phyloP scores from a whole-genome alignment of 805 yeast genomes.

The Nakazawaea anatomiae region DNA sequence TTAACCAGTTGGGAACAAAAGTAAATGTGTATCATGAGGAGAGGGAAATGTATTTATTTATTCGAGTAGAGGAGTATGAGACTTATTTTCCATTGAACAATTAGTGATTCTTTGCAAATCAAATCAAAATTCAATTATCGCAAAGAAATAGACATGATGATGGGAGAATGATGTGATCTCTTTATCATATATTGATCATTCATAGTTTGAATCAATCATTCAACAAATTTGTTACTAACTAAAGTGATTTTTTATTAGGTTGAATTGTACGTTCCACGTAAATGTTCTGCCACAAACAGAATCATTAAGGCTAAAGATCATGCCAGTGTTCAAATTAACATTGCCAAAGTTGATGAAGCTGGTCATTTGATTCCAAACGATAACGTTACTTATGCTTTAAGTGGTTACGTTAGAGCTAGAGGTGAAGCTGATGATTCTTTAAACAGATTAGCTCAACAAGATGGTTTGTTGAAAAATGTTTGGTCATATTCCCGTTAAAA shows the following conservation, averaged over 20 bases:
- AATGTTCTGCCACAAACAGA: constrained; percentile 99
- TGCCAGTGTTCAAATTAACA: constrained; percentile 98
- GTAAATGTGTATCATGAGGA: no score
- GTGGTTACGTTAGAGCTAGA: constrained; percentile 96
- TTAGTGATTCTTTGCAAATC: no score
- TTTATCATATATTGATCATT: background rate
- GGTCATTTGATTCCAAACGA: constrained; percentile 92
- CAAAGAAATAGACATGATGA: no score
- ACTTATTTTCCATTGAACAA: no score
- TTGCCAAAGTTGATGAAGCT: constrained; percentile 95
- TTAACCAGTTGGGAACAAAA: no score
- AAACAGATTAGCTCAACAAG: constrained; percentile 98
- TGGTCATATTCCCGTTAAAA: constrained; percentile 90
- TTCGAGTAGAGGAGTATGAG: no score
- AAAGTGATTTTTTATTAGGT: constrained; percentile 43
- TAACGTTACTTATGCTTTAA: constrained; percentile 91
- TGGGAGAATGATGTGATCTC: background rate
- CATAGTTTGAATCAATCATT: no score
- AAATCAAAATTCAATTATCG: no score
- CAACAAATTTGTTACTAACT: no score
- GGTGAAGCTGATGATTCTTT: constrained; percentile 99
- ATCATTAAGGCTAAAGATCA: constrained; percentile 99
- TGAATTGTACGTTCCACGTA: constrained; percentile 99
- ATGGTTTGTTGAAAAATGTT: constrained; percentile 95
- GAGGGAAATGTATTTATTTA: no score